A percentile compares a stretch with the other conserved stretches of the same genome.
Evolutionary conservation across 805 yeast genomes (phyloP).

Genomic region (Candida coquimbonensis): DNA sequence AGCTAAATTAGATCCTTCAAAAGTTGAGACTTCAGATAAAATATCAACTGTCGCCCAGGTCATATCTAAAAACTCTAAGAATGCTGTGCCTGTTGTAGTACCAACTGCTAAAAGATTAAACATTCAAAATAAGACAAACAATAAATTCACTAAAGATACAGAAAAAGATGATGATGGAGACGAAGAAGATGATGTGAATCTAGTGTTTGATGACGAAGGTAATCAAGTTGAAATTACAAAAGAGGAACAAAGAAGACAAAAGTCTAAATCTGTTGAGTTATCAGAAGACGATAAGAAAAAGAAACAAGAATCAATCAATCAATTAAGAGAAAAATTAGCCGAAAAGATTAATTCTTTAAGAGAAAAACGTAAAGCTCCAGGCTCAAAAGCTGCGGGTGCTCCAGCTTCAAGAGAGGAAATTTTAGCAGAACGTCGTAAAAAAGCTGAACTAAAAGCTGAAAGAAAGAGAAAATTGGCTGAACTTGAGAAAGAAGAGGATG

Average conservation of each 20-base stretch:
- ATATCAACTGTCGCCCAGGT: conserved; percentile 54
- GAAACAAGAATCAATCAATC: conserved; percentile 50
- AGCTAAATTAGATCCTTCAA: conserved; percentile 69
- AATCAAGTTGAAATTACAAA: conserved; percentile 31
- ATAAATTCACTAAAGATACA: conserved; percentile 3
- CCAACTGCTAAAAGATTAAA: conserved; percentile 26
- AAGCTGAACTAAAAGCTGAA: conserved; percentile 26
- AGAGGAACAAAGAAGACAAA: conserved; percentile 13
- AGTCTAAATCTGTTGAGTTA: conserved; percentile 22
- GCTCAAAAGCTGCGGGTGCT: conserved; percentile 72
- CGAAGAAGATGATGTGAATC: conserved; percentile 15
- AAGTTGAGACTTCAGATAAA: conserved; percentile 39
- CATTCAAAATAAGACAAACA: conserved; percentile 1
- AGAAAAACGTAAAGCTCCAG: conserved; percentile 88
- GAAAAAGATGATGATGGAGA: conserved; percentile 6
- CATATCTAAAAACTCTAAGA: conserved; percentile 44
- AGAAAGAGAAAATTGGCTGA: conserved; percentile 34
- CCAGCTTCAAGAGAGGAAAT: conserved; percentile 80
- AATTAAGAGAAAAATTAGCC: conserved; percentile 72
- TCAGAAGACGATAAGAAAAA: conserved; percentile 44
- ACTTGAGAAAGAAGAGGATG: conserved; percentile 32
- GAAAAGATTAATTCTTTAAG: conserved; percentile 61
- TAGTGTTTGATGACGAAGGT: conserved; percentile 71
- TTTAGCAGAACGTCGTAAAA: conserved; percentile 54
- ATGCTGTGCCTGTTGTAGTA: conserved; percentile 40